Evolutionary conservation across 2,329 filamentous ascomycete species (phyloP).

Genomic region (Cytospora paraplurivora): DNA sequence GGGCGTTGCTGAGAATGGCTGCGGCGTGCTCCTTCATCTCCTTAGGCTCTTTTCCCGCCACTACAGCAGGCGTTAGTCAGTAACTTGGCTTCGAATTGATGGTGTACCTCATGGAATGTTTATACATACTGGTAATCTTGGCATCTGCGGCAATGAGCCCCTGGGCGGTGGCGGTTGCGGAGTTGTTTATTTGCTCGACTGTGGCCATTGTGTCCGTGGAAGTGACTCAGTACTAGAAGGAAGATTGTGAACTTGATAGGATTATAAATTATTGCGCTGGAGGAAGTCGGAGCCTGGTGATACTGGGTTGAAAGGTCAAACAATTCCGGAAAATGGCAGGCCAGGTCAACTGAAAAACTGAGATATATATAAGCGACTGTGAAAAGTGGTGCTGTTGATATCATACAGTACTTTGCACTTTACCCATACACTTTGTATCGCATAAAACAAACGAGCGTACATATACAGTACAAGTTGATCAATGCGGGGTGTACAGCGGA

Average conservation of each 20-base stretch:
- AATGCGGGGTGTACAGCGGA: slow-evolving; percentile 7
- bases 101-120: background rate
- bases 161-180: slow-evolving; percentile 11
- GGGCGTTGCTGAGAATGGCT: slow-evolving; percentile 5
- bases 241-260: background rate
- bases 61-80: background rate
- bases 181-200: slow-evolving; percentile 7
- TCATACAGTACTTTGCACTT: slow-evolving; percentile 20
- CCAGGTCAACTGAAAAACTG: background rate
- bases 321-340: background rate
- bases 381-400: slow-evolving; percentile 23
- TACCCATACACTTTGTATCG: background rate
- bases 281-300: no score
- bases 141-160: slow-evolving; percentile 16
- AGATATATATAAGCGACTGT: background rate
- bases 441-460: background rate
- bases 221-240: background rate
- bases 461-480: slow-evolving; percentile 12
- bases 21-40: slow-evolving; percentile 20
- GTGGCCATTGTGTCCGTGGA: slow-evolving; percentile 7
- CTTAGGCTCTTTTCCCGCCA: slow-evolving; percentile 16
- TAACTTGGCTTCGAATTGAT: background rate
- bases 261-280: background rate
- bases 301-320: background rate
- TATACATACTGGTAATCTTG: slow-evolving; percentile 12